Evolutionary conservation across 1,139 yeast species (phyloP).

Genomic region (Saccharomycopsis phalli): DNA sequence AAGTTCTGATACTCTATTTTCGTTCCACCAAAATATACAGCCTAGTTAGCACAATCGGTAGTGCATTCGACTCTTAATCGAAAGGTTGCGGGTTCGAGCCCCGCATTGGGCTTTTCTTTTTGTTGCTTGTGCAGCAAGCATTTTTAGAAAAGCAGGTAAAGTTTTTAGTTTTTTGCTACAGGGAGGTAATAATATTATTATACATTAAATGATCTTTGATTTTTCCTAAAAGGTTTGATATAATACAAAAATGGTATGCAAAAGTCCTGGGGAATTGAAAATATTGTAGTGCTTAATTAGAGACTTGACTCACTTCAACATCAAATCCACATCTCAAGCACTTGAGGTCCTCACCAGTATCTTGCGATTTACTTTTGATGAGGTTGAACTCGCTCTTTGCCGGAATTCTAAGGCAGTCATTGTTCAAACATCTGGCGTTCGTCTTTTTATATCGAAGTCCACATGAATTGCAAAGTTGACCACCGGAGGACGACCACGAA

Average conservation of each 20-base stretch:
- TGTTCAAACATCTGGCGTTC: conserved; percentile 76
- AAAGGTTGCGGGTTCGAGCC: conserved; percentile 8
- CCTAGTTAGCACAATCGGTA: conserved; percentile 20
- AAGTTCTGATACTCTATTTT: too few species aligned
- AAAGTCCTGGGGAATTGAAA: neutral
- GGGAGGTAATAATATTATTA: too few species aligned
- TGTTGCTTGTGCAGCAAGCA: neutral
- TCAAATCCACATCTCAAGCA: conserved; percentile 66
- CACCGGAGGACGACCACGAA: conserved; percentile 78
- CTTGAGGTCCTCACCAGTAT: conserved; percentile 33
- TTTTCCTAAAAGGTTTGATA: neutral
- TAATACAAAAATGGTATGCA: neutral
- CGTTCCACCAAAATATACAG: too few species aligned
- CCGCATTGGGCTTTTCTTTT: conserved; percentile 3
- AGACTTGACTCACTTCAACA: conserved; percentile 36
- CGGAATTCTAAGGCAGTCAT: conserved; percentile 75
- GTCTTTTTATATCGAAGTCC: conserved; percentile 93
- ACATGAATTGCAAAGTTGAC: conserved; percentile 93
- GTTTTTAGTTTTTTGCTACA: too few species aligned
- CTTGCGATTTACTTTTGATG: conserved; percentile 56
- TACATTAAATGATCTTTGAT: neutral
- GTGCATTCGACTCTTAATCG: conserved; percentile 19
- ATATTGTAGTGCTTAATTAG: too few species aligned
- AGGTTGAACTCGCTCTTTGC: conserved; percentile 93
- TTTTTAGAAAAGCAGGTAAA: too few species aligned